A percentile compares a stretch with the other conserved stretches of the same genome.
Conservation (phyloP, 1,284 basidiomycete genomes). For the Ustilago crameri region DNA sequence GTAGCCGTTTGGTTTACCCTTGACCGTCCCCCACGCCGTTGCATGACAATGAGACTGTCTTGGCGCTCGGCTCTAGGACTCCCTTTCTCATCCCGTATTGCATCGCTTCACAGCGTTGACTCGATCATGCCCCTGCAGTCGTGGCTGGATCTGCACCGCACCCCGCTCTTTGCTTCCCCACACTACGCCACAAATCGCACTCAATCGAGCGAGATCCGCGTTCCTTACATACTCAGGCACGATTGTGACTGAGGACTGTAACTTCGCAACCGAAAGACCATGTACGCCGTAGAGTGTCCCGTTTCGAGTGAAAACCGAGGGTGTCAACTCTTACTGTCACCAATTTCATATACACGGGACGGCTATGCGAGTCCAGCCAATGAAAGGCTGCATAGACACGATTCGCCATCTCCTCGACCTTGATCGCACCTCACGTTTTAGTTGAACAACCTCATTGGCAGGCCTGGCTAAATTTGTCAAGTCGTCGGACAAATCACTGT, state of each 20-base stretch:
- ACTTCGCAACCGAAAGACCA: slow-evolving; percentile 2
- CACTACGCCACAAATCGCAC: too few species aligned
- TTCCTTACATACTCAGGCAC: slow-evolving; percentile 11
- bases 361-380: neutral
- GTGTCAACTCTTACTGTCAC: too few species aligned
- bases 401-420: neutral
- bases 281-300: neutral
- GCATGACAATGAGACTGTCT: neutral
- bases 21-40: slow-evolving; percentile 1
- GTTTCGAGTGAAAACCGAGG: too few species aligned
- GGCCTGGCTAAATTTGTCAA: neutral
- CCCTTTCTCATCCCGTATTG: neutral
- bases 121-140: neutral
- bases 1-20: slow-evolving; percentile 11
- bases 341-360: too few species aligned
- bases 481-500: slow-evolving; percentile 4
- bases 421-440: neutral
- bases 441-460: neutral
- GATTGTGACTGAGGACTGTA: too few species aligned
- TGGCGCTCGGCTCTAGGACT: neutral
- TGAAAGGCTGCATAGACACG: neutral
- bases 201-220: slow-evolving; percentile 1
- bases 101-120: neutral
- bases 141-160: neutral
- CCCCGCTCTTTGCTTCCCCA: too few species aligned